These are phyloP conservation scores for Acanthochlamys bracteata DNA, from an alignment of 106 monocot species.

Conservation along the genomic window DNA sequence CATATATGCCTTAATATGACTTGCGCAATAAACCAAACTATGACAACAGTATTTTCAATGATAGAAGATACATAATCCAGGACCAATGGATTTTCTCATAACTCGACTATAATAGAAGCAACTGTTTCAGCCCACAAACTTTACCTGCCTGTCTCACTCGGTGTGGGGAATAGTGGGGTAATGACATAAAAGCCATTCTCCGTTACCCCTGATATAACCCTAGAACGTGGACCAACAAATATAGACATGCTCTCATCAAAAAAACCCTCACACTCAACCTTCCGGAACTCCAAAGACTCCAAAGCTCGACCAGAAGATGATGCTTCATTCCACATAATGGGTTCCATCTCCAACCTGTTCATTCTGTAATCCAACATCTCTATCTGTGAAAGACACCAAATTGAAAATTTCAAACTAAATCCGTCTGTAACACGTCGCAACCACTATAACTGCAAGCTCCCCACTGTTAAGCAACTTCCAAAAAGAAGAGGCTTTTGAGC, in stretches of 20 bases:
- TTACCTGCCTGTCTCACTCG: conserved; percentile 47
- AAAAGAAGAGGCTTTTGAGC: too few species aligned
- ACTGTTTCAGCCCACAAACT: too few species aligned
- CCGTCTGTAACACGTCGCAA: neutral
- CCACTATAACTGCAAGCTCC: too few species aligned
- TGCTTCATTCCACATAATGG: conserved; percentile 42
- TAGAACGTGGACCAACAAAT: conserved; percentile 87
- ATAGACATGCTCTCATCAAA: conserved; percentile 70
- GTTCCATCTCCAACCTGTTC: conserved; percentile 83
- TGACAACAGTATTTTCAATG: too few species aligned
- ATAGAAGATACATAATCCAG: too few species aligned
- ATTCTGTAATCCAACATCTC: conserved; percentile 89
- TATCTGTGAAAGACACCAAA: conserved; percentile 33
- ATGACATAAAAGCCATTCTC: conserved; percentile 91
- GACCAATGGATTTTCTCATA: too few species aligned
- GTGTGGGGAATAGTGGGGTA: conserved; percentile 62
- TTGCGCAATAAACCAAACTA: too few species aligned
- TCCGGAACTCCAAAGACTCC: conserved; percentile 62
- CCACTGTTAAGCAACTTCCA: too few species aligned
- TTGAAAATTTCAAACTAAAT: neutral
- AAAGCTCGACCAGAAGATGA: conserved; percentile 19
- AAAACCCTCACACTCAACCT: conserved; percentile 60
- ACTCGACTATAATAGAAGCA: too few species aligned
- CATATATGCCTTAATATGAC: too few species aligned
- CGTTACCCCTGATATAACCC: conserved; percentile 88